Evolutionary conservation across 2,329 filamentous ascomycete species (phyloP), one percentile per base, ranked within the genome.

Genomic region (Colletotrichum echinochloae): DNA sequence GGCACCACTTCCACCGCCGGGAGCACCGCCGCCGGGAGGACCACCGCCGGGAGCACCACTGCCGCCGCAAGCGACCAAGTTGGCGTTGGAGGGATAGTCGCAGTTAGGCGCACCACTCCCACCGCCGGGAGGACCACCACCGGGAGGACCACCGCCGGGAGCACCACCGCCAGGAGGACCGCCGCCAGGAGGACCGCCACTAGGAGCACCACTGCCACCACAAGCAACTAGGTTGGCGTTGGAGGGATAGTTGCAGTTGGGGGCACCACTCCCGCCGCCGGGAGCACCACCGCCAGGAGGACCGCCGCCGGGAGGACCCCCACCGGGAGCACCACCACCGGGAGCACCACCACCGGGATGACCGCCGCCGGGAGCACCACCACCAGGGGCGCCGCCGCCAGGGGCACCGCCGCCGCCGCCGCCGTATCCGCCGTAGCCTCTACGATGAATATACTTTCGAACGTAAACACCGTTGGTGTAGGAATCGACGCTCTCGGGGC

Each of bases 401-500:
- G 11, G 35, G 37, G 5, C n/a, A n/a, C n/a, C n/a, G 14, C 51
- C 20, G 1, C 30, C 65, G 26, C 66, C 66, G 5, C 30, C 20
- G 0, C 51, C 52, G 6, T 33, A 30, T 9, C 46, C 23, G 1
- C 63, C 20, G 44, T 65, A 65, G 54, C 33, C 63, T 60, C 63
- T 48, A 5, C 23, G 44, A 35, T 23, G 63, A 26, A 39, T 3
- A 4, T 33, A 39, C 7, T 14, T 28, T n/a, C n/a, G 23, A 7
- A 16, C 1, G 3, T 3, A n/a, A n/a, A 1, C 5, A n/a, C 11
- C n/a, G n/a, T n/a, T 48, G 18, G 57, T 16, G 71, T 75, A 73
- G 14, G 67, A 23, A 9, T 74, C 76, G 20, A 71, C 57, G 54
- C 73, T 73, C 16, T 75, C 76, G 4, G 77, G 75, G 65, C 74